Conservation (phyloP, 257 asterid species). For the Fraxinus cuspidata region DNA sequence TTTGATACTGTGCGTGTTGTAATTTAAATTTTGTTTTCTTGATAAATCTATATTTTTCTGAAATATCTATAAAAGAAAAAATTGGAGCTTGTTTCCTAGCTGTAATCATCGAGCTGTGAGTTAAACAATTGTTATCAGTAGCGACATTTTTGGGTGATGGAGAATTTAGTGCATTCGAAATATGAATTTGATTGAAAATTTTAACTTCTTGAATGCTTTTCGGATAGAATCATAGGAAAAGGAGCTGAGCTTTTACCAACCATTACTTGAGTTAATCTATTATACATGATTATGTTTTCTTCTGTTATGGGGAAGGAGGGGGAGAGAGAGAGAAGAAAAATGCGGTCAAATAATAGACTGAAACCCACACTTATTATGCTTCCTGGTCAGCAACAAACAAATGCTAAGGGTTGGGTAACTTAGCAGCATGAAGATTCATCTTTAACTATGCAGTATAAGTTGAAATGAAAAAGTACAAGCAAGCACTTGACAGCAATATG, state of each 20-base stretch:
- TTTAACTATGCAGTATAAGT: not conserved
- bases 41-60: not conserved
- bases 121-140: not conserved
- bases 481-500: not conserved
- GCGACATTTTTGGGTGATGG: not conserved
- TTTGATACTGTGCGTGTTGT: slow-evolving; percentile 9
- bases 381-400: not conserved
- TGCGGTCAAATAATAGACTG: too few relatives aligned
- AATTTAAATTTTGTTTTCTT: slow-evolving; percentile 20
- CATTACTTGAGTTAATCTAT: not conserved
- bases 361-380: too few relatives aligned
- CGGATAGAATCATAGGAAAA: not conserved
- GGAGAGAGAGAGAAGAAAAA: not conserved
- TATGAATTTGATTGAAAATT: not conserved
- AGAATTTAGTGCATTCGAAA: not conserved
- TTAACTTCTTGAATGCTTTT: not conserved
- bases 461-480: not conserved
- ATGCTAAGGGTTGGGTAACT: not conserved
- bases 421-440: not conserved
- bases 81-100: slow-evolving; percentile 2
- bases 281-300: not conserved
- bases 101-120: not conserved
- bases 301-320: not conserved
- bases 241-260: not conserved
- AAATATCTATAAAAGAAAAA: not conserved